Evolutionary conservation across 2,329 filamentous ascomycete genomes (phyloP), one percentile per base, ranked within the genome.

Genomic region (Sclerotinia minor): DNA sequence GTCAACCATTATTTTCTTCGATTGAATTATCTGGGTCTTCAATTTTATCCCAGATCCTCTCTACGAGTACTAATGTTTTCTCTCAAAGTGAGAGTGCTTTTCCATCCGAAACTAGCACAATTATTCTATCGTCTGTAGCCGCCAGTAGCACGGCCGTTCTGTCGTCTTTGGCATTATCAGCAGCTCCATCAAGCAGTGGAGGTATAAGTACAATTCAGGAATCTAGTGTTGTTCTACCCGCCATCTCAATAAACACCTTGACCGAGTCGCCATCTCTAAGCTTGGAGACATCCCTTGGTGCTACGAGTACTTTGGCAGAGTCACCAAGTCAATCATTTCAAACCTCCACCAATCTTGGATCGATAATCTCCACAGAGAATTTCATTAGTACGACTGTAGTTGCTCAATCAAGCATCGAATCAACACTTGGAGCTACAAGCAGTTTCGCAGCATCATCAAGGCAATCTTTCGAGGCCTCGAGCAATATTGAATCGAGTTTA

Each of bases 71-170:
- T 35, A 32, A 21, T 35, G 7, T 11, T 8, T 3, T 21, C 35
- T 60, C 44, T 35, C 53, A 55, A 55, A 55, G 29, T n/a, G 58
- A 61, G 24, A 61, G 38, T 58, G n/a, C 8, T 44, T 58, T 29
- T 21, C 11, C 21, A 35, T 26, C 55, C 2, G 8, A 11, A 2
- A 61, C 21, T 32, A 13, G 21, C 3, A 49, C 26, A 19, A n/a
- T 5, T 11, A n/a, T 11, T 49, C 58, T 38, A 61, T 38, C 13
- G 24, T 61, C 58, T 50, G 45, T 2, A 35, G 58, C 21, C 26
- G 58, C 29, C 24, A 49, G 44, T 24, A 49, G 44, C 4, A 61
- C 58, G 15, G 21, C 29, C 50, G 15, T 35, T 50, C 24, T 38
- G 13, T 61, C 45, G 6, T 61, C 58, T 24, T 15, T 29, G 17